Percentiles rank a stretch among this genome's conserved stretches.
These are phyloP conservation scores for Hyaloraphidium curvatum DNA, from an alignment of 192 early-diverging fungal species.

Conservation along the genomic window DNA sequence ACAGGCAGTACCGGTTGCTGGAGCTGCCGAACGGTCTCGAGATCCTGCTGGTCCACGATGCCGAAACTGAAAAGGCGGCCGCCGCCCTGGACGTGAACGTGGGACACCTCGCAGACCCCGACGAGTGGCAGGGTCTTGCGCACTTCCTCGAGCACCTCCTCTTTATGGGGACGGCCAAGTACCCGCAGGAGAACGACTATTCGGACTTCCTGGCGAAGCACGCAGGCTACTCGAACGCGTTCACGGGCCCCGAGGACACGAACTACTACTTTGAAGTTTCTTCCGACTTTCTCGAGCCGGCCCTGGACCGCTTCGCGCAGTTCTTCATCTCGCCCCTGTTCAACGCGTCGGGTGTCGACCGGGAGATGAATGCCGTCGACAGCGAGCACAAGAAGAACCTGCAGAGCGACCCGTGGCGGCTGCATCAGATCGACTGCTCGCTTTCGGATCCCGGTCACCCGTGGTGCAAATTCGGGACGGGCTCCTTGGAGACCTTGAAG, in stretches of 20 bases:
- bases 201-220: conserved; percentile 48
- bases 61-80: conserved; percentile 50
- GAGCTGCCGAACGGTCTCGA: conserved; percentile 40
- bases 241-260: conserved; percentile 55
- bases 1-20: conserved; percentile 38
- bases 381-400: conserved; percentile 83
- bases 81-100: conserved; percentile 69
- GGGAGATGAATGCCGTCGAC: conserved; percentile 86
- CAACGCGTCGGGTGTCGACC: conserved; percentile 66
- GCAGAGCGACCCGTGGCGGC: conserved; percentile 76
- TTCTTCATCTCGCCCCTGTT: conserved; percentile 91
- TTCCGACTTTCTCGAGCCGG: conserved; percentile 35
- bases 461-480: conserved; percentile 72
- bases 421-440: conserved; percentile 70
- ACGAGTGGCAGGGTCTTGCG: conserved; percentile 54
- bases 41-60: conserved; percentile 49
- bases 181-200: conserved; percentile 71
- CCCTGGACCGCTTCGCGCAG: conserved; percentile 61
- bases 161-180: conserved; percentile 49
- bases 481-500: conserved; percentile 46
- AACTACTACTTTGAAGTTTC: conserved; percentile 75
- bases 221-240: conserved; percentile 64
- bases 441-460: conserved; percentile 60
- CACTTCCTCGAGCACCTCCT: conserved; percentile 68
- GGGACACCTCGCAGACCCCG: conserved; percentile 56